Base-by-base conservation (phyloP, 108 stramenopile species). In the Nitzschia sp. region DNA sequence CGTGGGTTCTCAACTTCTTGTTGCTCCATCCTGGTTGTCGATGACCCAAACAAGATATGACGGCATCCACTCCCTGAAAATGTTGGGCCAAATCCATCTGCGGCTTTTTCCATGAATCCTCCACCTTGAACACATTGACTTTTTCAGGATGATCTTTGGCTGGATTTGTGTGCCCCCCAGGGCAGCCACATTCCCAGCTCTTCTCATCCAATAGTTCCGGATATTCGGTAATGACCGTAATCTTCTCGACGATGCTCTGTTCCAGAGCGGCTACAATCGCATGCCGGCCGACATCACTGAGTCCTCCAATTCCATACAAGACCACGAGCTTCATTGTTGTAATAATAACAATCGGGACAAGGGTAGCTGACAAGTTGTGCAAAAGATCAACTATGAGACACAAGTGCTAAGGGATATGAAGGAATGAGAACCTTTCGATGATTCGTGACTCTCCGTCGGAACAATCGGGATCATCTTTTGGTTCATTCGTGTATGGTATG, bases 21-120 rank as follows among this genome's bases (percentile, higher is more conserved):
- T 87, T 32, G 24, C 72, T 67, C 51, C 75, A 67, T 46, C 76
- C 75, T 0, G 83, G 77, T 59, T 90, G 87, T 32, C 92, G 85
- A 70, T 89, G 83, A 17, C 92, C 92, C 13, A 93, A 70, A 70
- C 89, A 82, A 26, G 83, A 81, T 46, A 93, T 69, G 28, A 93
- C 85, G 1, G 84, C 84, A 46, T 63, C 75, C 23, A 76, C 89
- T 2, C 70, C 86, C 45, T 68, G 54, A 48, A 70, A 70, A 46
- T 70, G 68, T 31, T 58, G 25, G 0, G 56, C 38, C 0, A 70
- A 29, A 46, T 70, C 31, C 46, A 25, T 30, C 29, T 51, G 68
- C 21, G 56, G 68, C 3, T 27, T 59, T 19, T 59, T 45, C 68
- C 68, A 70, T 21, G 18, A 9, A 19, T 51, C 21, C 4, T 4